Base-by-base conservation (phyloP, 2,329 filamentous ascomycete species). In the Hymenoscyphus infarciens region DNA sequence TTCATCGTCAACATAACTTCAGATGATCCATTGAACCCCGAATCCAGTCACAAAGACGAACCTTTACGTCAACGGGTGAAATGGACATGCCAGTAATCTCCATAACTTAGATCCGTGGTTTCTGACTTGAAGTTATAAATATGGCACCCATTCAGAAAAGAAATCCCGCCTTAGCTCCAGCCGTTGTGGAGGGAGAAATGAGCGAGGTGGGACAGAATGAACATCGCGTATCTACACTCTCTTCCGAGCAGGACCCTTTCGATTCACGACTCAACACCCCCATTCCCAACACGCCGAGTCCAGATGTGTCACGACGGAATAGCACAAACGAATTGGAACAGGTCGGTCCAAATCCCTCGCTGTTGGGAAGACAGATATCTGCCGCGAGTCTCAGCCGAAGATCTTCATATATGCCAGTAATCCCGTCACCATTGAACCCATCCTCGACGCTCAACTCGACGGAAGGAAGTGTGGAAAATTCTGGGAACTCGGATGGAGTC, bases 391-490 rank as follows among this genome's bases (percentile, higher is more conserved):
- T 66, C 27, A 67, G 57, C 10, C 63, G 63, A 52, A 65, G 53
- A 42, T 60, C 63, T 22, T 70, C 73, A 3, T 73, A 75, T 60
- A 63, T 66, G 13, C 72, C 73, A 1, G 63, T 57, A 19, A 56
- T 72, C 13, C 69, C 74, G 3, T 75, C 74, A 5, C 73, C 72
- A n/a, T 63, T 74, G 29, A 73, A 73, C 57, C 66, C 69, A 10
- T 67, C 69, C 4, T 64, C 69, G 6, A 64, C 61, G 53, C 55
- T 59, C 2, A 61, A 64, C n/a, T 64, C 68, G 8, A 35, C 57
- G 2, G 65, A 57, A 35, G 65, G 61, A 16, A 64, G 55, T 35
- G 59, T 66, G 11, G 68, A 65, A 16, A 65, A 62, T 52, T 54
- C 19, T n/a, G 22, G 22, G 3, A 52, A 59, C 31, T 60, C 49